Conservation (phyloP, 129 eudicot genomes). For the Centrapalus pauciflorus region DNA sequence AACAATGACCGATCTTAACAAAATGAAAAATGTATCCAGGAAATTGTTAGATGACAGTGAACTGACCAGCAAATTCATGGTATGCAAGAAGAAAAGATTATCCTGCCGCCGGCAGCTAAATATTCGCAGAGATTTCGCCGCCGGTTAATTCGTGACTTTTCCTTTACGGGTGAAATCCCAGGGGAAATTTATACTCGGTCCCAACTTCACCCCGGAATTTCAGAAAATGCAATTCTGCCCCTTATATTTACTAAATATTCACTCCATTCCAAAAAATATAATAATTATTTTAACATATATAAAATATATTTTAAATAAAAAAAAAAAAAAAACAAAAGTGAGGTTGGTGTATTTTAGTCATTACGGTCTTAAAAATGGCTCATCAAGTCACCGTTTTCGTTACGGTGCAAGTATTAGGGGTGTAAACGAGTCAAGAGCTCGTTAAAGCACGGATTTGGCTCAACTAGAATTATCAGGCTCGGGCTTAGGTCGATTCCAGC, state of each 20-base stretch:
- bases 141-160: conserved; percentile 2
- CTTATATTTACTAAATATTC: background rate
- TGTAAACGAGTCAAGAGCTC: too few relatives aligned
- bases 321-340: too few relatives aligned
- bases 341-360: too few relatives aligned
- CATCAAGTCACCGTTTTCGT: too few relatives aligned
- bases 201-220: background rate
- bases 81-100: too few relatives aligned
- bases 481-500: too few relatives aligned
- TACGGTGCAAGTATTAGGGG: too few relatives aligned
- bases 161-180: background rate
- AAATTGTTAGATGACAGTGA: background rate
- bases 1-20: background rate
- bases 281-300: too few relatives aligned
- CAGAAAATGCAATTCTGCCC: background rate
- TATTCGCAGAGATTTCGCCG: conserved; percentile 14
- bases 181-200: background rate
- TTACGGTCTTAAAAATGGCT: too few relatives aligned
- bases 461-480: too few relatives aligned
- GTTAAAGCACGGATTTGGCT: too few relatives aligned
- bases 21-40: background rate
- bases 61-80: conserved; percentile 25
- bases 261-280: background rate
- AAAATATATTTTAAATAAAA: too few relatives aligned
- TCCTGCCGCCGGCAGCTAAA: background rate